Base-by-base conservation (phyloP, 2,329 filamentous ascomycete species). In the Alternaria triticina region DNA sequence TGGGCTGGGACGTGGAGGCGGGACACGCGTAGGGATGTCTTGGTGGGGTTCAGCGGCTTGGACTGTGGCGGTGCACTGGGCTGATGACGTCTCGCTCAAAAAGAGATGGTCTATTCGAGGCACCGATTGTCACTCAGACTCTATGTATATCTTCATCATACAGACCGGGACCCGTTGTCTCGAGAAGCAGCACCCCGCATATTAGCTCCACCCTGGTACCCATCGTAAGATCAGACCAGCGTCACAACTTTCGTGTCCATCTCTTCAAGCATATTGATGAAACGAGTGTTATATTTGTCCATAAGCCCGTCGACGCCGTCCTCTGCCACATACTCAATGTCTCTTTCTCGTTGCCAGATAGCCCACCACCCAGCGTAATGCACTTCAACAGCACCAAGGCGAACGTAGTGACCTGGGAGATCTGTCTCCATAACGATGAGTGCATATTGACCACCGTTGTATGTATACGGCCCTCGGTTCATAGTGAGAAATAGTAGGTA, bases 1-100 rank as follows among this genome's bases (percentile, higher is more conserved):
- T 15, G 46, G 54, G 45, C 59, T 58, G 46, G 59, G 30, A 61
- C 23, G 15, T 44, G 58, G 52, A 56, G 23, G 44, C 17, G 51
- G 30, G 44, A 61, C 52, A 55, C 58, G 52, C 30, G 51, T 54
- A 50, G 52, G 40, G 15, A 36, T 44, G 40, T 22, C 49, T 54
- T 59, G 57, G 57, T 54, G 57, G 57, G 58, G 52, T 61, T 13
- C 23, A 13, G 51, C 20, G 46, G 30, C 28, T 25, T 36, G 46
- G 40, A 12, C 20, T 28, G 49, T 52, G 49, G 49, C 49, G 20
- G 49, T 52, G 49, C 49, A n/a, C 1, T 2, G 28, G 1, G 28
- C 5, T 22, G 23, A 17, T 49, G 45, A 15, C 22, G 3, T 47
- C 20, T 0, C 44, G 20, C 44, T 25, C 6, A 0, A 25, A 46